Evolutionary conservation across 164 flowering plant species (phyloP).

Genomic region (Sedum album): DNA sequence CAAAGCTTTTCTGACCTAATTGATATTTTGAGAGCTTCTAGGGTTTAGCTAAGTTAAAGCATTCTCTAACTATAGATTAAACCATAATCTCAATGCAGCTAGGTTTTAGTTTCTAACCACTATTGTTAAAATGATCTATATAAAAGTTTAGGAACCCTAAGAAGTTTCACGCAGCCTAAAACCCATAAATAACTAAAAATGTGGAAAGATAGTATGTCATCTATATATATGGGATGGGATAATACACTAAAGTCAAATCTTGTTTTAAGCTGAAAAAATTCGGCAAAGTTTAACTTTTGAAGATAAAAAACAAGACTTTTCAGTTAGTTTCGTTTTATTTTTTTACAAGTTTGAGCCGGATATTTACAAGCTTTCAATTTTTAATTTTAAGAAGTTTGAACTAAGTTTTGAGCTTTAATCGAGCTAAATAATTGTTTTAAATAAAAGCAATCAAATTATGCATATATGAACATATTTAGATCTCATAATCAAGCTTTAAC

Average conservation of each 20-base stretch:
- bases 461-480: no score
- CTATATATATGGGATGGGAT: background rate
- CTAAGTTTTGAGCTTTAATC: no score
- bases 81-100: background rate
- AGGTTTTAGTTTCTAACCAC: background rate
- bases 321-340: no score
- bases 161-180: background rate
- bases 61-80: background rate
- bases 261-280: background rate
- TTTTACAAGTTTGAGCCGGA: no score
- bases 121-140: background rate
- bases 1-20: constrained; percentile 1
- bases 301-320: no score
- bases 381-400: no score
- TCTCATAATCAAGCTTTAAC: no score
- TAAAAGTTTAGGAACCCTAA: background rate
- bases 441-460: no score
- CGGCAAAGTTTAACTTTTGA: background rate
- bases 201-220: background rate
- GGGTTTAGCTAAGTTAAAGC: background rate
- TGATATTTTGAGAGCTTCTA: background rate
- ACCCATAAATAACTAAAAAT: background rate
- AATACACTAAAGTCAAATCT: background rate
- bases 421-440: no score
- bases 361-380: no score